Base-by-base conservation (phyloP, 73 alveolate genomes). In the Tetrahymena elliotti region DNA sequence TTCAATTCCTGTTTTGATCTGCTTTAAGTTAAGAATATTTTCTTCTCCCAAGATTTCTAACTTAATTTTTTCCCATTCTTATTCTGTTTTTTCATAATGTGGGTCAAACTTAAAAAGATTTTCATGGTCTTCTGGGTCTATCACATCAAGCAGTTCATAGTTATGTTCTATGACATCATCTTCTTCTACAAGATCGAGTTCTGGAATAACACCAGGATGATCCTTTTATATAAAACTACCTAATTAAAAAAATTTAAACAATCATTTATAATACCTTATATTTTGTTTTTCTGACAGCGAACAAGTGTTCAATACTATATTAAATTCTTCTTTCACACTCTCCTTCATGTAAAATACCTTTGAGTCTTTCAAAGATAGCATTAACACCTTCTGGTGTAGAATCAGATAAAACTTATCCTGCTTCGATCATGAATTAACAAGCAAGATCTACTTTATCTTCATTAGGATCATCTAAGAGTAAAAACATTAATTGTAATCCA, bases 151-250 rank as follows among this genome's bases (percentile, higher is more conserved):
- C 18, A 97, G 52, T 38, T 97, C 98, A 35, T 98, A 96, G 94
- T 98, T 98, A 96, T 99, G 99, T 12, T 99, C 99, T 83, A 99
- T 98, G 88, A 97, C 97, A 97, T 99, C 99, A 53, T 99, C 99
- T 93, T 99, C 99, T 93, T 99, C 99, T 3, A 99, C 99, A 93
- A 99, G 97, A 96, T 99, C 99, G 11, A 99, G 97, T 94, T 99
- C 99, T 88, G 99, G 99, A 41, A 98, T 95, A 7, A 99, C 99
- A 94, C 99, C 99, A 47, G 99, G 99, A 94, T 97, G 98, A 95
- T 97, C 98, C 37, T 84, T 68, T 27, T 1, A n/a, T 84, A 2
- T 20, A 38, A n/a, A 20, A 84, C 15, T 84, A 37, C 33, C 83
- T 38, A 16, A 2, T 38, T 18, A 0, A 20, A n/a, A 97, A 84